Evolutionary conservation across 2,329 filamentous ascomycete species (phyloP).

Genomic region (Cercospora citrullina): DNA sequence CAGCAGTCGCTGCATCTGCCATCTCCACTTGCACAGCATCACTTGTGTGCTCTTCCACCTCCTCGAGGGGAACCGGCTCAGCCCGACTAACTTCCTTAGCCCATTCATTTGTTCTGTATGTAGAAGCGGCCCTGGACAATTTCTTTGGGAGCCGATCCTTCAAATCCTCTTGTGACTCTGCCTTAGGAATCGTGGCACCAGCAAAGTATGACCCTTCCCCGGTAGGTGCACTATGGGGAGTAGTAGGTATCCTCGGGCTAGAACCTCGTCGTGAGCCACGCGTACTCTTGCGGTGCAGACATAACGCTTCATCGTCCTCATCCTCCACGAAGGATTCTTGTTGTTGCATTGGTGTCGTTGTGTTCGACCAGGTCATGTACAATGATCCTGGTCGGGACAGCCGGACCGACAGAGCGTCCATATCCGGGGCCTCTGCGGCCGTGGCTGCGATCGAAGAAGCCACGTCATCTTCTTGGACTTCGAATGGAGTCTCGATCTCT

Average conservation of each 20-base stretch:
- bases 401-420: conserved; percentile 23
- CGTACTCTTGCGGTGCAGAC: conserved; percentile 17
- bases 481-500: conserved; percentile 31
- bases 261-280: not conserved
- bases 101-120: conserved; percentile 94
- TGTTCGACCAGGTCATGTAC: conserved; percentile 17
- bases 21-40: conserved; percentile 42
- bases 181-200: not conserved
- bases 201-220: conserved; percentile 14
- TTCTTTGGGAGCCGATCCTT: conserved; percentile 67
- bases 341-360: not conserved
- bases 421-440: conserved; percentile 26
- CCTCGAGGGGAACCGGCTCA: conserved; percentile 57
- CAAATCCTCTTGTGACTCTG: conserved; percentile 36
- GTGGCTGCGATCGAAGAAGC: conserved; percentile 29
- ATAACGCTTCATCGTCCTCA: conserved; percentile 26
- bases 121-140: conserved; percentile 73
- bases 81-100: conserved; percentile 82
- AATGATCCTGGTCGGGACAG: conserved; percentile 23
- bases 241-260: conserved; percentile 11
- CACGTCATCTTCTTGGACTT: conserved; percentile 41
- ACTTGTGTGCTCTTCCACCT: conserved; percentile 42
- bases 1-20: conserved; percentile 51
- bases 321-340: conserved; percentile 22
- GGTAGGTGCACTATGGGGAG: conserved; percentile 1